Evolutionary conservation across 2,329 filamentous ascomycete genomes (phyloP), one percentile per base, ranked within the genome.

Genomic region (Aspergillus luchuensis): DNA sequence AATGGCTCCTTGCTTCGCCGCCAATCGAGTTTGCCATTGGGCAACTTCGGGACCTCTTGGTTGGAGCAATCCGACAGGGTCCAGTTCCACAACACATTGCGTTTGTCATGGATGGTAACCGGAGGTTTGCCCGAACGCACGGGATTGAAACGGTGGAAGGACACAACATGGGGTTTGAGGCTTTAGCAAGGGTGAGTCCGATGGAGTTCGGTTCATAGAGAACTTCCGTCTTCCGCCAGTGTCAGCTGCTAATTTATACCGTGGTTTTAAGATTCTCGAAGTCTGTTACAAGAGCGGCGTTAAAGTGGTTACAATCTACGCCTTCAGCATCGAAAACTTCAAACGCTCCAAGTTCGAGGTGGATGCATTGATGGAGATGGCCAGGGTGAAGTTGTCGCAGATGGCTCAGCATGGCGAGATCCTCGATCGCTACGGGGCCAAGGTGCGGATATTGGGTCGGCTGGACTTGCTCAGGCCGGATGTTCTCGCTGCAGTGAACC

Each of bases 31-130:
- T 91, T 89, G 87, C 85, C n/a, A 82, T 96, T 62, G 87, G 86
- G 61, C 87, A 89, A 69, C 79, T 96, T 19, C 88, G 92, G 65
- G 91, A 96, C 74, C 81, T 97, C 54, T 84, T 98, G 64, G 95
- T 99, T 68, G 91, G 92, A 57, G 90, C 93, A 53, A 80, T 98
- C 57, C 89, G 89, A 72, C 94, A 97, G 78, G 95, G 95, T 0
- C 92, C 92, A 2, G 89, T 99, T 58, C 95, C 95, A 8, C 89
- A 92, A 72, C 95, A 99, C 86, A 87, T 99, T 62, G 95, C 95
- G n/a, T 99, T 99, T 73, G 94, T 97, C 69, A 99, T 99, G 95
- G 95, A 99, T 75, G 95, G 95, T 58, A 99, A 99, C 79, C 84
- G 95, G 71, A 89, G 95, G 49, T 99, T 96, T 80, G 95, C 95